These are phyloP conservation scores for Lichtheimia corymbifera DNA, from an alignment of 371 early-diverging fungal genomes.

Conservation along the genomic window DNA sequence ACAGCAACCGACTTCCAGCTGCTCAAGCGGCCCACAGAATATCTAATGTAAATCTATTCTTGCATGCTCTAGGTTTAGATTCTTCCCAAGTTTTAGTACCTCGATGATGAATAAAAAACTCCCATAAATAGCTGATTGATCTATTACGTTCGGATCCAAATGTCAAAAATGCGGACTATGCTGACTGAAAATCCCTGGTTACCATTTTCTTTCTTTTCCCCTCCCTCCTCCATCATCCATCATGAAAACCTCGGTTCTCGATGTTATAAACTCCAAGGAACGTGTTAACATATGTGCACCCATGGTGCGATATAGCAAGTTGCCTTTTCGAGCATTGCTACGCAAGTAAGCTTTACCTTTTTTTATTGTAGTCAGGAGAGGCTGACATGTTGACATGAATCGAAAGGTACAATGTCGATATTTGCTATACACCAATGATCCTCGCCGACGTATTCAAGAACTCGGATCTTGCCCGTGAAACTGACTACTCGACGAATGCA, in stretches of 20 bases:
- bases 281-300: conserved; percentile 87
- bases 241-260: conserved; percentile 8
- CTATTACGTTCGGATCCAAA: too few species aligned
- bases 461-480: conserved; percentile 77
- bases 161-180: too few species aligned
- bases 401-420: conserved; percentile 78
- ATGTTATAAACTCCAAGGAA: conserved; percentile 33
- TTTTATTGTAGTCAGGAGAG: neutral
- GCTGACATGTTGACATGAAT: neutral
- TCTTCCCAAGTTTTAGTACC: conserved; percentile 79
- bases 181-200: neutral
- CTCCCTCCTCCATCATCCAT: neutral
- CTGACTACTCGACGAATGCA: conserved; percentile 81
- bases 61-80: conserved; percentile 93
- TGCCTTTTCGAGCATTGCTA: conserved; percentile 90
- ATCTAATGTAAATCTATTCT: conserved; percentile 90
- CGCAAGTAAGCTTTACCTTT: conserved; percentile 57
- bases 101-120: conserved; percentile 20
- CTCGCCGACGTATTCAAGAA: conserved; percentile 91
- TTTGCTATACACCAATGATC: conserved; percentile 98
- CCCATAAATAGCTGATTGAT: too few species aligned
- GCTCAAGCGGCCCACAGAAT: conserved; percentile 71
- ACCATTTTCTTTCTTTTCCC: neutral
- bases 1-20: conserved; percentile 56
- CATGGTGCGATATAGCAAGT: conserved; percentile 97